These are phyloP conservation scores for Hirsutella thompsonii DNA, from an alignment of 2,329 filamentous ascomycete species.

Conservation along the genomic window DNA sequence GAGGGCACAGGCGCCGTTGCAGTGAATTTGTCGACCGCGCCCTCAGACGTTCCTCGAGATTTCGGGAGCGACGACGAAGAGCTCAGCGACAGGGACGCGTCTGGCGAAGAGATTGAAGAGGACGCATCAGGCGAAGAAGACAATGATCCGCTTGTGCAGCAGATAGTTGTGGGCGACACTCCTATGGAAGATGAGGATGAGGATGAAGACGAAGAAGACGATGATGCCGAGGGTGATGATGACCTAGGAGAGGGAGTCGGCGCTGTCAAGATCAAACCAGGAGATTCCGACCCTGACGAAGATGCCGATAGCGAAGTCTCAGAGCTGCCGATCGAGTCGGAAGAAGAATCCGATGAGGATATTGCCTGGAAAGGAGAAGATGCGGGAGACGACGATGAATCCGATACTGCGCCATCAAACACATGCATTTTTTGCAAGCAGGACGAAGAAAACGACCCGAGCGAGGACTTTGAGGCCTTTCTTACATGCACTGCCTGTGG, in stretches of 20 bases:
- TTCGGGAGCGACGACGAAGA: slow-evolving; percentile 17
- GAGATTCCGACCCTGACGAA: slow-evolving; percentile 31
- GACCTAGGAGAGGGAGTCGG: slow-evolving; percentile 42
- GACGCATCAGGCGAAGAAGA: slow-evolving; percentile 30
- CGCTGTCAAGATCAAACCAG: slow-evolving; percentile 42
- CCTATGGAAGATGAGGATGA: slow-evolving; percentile 19
- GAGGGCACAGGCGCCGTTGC: background rate
- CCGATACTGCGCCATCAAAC: slow-evolving; percentile 34
- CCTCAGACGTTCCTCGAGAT: background rate
- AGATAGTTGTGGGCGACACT: slow-evolving; percentile 13
- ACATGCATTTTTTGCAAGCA: slow-evolving; percentile 64
- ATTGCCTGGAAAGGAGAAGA: slow-evolving; percentile 40
- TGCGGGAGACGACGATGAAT: slow-evolving; percentile 44
- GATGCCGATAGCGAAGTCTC: slow-evolving; percentile 38
- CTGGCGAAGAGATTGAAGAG: slow-evolving; percentile 27
- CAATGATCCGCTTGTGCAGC: slow-evolving; percentile 16
- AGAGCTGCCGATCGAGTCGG: slow-evolving; percentile 33
- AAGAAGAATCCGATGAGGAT: slow-evolving; percentile 12
- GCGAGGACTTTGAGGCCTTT: slow-evolving; percentile 68
- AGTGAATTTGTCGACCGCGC: background rate
- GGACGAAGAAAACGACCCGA: slow-evolving; percentile 71
- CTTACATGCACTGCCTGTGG: slow-evolving; percentile 66
- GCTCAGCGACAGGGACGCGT: slow-evolving; percentile 24
- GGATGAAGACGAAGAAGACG: slow-evolving; percentile 20
- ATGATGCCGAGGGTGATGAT: slow-evolving; percentile 16